These are phyloP conservation scores for Aspergillus novofumigatus DNA, from an alignment of 2,329 filamentous ascomycete genomes.

Conservation along the genomic window DNA sequence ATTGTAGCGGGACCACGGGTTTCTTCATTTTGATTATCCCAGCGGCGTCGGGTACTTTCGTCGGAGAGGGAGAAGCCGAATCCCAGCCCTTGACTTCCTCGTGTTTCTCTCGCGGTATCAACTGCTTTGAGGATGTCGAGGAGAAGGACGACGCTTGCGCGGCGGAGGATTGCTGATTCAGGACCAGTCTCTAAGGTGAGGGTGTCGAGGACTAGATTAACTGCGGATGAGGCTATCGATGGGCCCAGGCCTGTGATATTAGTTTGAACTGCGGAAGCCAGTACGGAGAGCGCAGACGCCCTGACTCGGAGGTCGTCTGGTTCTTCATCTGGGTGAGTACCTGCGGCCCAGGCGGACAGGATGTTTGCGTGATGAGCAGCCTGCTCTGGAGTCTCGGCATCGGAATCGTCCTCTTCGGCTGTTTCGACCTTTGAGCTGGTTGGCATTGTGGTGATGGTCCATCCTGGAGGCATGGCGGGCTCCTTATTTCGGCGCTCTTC, in stretches of 20 bases:
- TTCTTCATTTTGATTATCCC: background rate
- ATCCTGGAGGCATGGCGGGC: conserved; percentile 24
- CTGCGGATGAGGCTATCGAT: conserved; percentile 30
- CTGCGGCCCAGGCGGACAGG: conserved; percentile 39
- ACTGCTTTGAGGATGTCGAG: conserved; percentile 40
- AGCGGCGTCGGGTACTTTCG: conserved; percentile 2
- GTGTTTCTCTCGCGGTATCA: conserved; percentile 31
- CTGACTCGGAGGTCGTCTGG: conserved; percentile 43
- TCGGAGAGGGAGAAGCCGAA: conserved; percentile 39
- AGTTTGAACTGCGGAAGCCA: conserved; percentile 38
- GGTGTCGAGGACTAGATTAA: conserved; percentile 39
- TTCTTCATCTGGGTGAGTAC: conserved; percentile 32
- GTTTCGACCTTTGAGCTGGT: conserved; percentile 6
- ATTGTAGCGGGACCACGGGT: conserved; percentile 22
- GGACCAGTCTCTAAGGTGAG: conserved; percentile 33
- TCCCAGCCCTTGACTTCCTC: conserved; percentile 26
- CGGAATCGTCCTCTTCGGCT: conserved; percentile 26
- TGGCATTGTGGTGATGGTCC: conserved; percentile 21
- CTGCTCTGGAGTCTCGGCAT: conserved; percentile 34
- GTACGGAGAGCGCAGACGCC: conserved; percentile 42
- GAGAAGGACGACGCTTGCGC: conserved; percentile 38
- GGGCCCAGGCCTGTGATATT: conserved; percentile 38
- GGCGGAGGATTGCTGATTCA: conserved; percentile 40
- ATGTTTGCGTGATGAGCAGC: conserved; percentile 33
- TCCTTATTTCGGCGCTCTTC: conserved; percentile 25